Percentiles rank a stretch among this genome's conserved stretches.
phyloP scores from a whole-genome alignment of 2,329 filamentous ascomycete genomes.

The Monilinia fructigena region DNA sequence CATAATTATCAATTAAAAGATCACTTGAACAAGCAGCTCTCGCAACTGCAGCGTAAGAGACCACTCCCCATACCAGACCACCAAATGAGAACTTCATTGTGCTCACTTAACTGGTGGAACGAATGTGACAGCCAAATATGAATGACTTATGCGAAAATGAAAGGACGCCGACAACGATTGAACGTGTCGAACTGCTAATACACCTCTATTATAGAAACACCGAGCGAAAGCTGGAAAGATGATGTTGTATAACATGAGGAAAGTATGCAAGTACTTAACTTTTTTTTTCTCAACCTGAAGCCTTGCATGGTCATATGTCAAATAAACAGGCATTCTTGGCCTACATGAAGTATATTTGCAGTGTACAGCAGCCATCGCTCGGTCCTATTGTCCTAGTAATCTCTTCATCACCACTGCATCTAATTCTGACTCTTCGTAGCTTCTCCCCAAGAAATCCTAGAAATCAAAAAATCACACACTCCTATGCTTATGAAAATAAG shows the following conservation, averaged over 20 bases:
- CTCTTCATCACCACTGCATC: not conserved
- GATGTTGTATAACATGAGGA: not conserved
- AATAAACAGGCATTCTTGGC: not conserved
- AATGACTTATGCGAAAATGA: not conserved
- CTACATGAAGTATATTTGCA: conserved; percentile 4
- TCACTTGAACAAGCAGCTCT: conserved; percentile 35
- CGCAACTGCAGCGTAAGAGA: conserved; percentile 24
- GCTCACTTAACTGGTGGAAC: no score
- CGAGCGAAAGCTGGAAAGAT: not conserved
- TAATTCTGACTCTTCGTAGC: not conserved
- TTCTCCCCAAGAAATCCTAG: not conserved
- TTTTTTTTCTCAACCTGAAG: not conserved
- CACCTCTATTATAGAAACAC: not conserved
- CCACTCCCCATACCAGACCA: not conserved
- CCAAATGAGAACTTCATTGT: conserved; percentile 18
- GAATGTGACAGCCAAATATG: not conserved
- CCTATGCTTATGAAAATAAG: not conserved
- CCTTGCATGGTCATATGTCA: not conserved
- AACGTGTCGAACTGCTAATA: conserved; percentile 16
- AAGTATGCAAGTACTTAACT: conserved; percentile 10
- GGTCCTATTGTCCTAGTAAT: not conserved
- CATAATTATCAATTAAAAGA: conserved; percentile 39
- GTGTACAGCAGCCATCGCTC: not conserved
- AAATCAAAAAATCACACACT: not conserved
- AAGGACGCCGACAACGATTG: conserved; percentile 15